These are phyloP conservation scores for Mucuna pruriens DNA, from an alignment of 306 rosid species.

Conservation along the genomic window DNA sequence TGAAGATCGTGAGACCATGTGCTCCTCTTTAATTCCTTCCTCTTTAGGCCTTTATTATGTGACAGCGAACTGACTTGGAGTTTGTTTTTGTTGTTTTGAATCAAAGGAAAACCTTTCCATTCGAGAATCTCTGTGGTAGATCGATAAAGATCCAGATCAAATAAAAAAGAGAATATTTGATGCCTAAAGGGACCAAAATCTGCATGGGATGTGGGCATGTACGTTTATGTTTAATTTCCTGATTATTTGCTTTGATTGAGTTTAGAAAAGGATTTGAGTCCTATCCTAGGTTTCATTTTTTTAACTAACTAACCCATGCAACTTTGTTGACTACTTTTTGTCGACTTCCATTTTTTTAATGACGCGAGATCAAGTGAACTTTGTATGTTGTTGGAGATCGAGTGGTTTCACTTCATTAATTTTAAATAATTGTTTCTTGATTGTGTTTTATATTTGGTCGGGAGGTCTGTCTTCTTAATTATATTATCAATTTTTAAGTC, in stretches of 20 bases:
- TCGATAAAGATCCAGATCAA: not conserved
- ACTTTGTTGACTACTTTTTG: not conserved
- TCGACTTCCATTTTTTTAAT: not conserved
- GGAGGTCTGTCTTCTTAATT: not conserved
- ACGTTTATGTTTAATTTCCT: not conserved
- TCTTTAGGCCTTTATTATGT: conserved; percentile 17
- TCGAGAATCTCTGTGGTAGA: not conserved
- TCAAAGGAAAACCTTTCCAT: not conserved
- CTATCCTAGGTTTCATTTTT: conserved; percentile 1
- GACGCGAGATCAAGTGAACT: not conserved
- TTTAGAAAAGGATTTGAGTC: conserved; percentile 9
- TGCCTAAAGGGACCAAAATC: not conserved
- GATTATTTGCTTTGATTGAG: not conserved
- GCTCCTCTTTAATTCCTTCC: conserved; percentile 22
- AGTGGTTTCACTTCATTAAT: not conserved
- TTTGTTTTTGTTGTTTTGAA: conserved; percentile 15
- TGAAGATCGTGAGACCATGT: conserved; percentile 1
- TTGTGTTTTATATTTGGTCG: not conserved
- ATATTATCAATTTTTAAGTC: not conserved
- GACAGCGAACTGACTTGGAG: conserved; percentile 1
- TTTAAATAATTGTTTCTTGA: not conserved
- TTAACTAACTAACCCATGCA: not conserved
- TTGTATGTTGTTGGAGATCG: not conserved
- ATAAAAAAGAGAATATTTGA: not conserved
- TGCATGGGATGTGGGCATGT: not conserved